Evolutionary conservation across 352 stramenopile genomes (phyloP), one percentile per base, ranked within the genome.

Genomic region (Bremia lactucae): DNA sequence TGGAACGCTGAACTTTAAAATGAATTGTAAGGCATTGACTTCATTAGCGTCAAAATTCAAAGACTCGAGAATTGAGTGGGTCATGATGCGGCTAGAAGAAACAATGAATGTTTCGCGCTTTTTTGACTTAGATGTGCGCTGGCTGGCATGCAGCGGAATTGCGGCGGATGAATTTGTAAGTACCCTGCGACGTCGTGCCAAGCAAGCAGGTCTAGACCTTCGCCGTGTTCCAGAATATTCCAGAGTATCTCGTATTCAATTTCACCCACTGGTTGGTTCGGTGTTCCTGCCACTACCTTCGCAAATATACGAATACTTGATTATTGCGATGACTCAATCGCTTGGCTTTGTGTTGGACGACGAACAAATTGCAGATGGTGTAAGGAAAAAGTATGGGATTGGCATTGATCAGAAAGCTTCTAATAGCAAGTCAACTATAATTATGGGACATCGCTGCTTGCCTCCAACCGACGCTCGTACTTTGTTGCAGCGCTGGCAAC

Each of bases 201-300:
- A 87, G 45, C 77, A 89, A 41, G 57, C 64, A 6, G 59, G 68
- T 4, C 50, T 87, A 19, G 77, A 89, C 21, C 48, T 87, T 18
- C 72, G 70, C 2, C 77, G 73, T 13, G 63, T 89, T n/a, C 77
- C 77, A 4, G 77, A 87, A 52, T 89, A 85, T 43, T 75, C 70
- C 0, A 71, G 72, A 26, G 65, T 86, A 0, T 74, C 75, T 14
- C 75, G 75, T 21, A 55, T 89, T 1, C 72, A 89, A 19, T 76
- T 89, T 34, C 77, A 89, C 25, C 73, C 77, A 3, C 57, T 84
- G 10, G 59, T 89, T 14, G 67, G 72, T 7, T 77, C 77, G 1
- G 70, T 84, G 1, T 76, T 85, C 23, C 34, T 87, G 13, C 77
- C 69, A 0, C 50, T 81, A 20, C 52, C 59, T 4, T 29, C 41